Evolutionary conservation across 306 rosid species (phyloP).

Genomic region (Phaseolus lunatus): DNA sequence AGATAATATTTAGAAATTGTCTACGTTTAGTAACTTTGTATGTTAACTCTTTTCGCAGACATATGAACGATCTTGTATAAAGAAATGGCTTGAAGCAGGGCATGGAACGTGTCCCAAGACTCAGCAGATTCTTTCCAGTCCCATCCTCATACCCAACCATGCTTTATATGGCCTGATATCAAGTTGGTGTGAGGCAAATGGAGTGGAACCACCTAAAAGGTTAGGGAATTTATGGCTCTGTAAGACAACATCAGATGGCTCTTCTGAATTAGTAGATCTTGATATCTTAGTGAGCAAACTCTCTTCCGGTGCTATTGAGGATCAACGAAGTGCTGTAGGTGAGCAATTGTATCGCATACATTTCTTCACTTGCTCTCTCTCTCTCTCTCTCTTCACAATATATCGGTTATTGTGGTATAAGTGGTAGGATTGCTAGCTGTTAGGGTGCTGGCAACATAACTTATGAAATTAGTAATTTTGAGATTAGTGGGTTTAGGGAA

Average conservation of each 20-base stretch:
- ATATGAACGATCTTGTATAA: slow-evolving; percentile 85
- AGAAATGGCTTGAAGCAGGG: slow-evolving; percentile 89
- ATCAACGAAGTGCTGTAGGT: slow-evolving; percentile 72
- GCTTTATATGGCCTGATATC: slow-evolving; percentile 79
- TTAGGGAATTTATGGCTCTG: slow-evolving; percentile 54
- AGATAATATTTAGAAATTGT: background rate
- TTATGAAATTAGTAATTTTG: background rate
- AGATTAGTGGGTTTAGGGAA: slow-evolving; percentile 9
- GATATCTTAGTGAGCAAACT: slow-evolving; percentile 67
- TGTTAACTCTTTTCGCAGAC: slow-evolving; percentile 62
- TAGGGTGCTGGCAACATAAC: slow-evolving; percentile 21
- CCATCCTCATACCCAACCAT: slow-evolving; percentile 77
- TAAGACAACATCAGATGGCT: slow-evolving; percentile 59
- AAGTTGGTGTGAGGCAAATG: slow-evolving; percentile 87
- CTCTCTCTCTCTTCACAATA: background rate
- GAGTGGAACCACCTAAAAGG: slow-evolving; percentile 75
- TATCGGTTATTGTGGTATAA: slow-evolving; percentile 21
- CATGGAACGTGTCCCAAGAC: slow-evolving; percentile 91
- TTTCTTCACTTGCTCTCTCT: background rate
- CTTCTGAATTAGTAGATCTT: slow-evolving; percentile 64
- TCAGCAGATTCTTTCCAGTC: slow-evolving; percentile 67
- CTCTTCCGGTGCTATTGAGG: slow-evolving; percentile 60
- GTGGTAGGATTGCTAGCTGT: slow-evolving; percentile 3
- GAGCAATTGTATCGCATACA: slow-evolving; percentile 41
- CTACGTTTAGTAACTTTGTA: slow-evolving; percentile 28